Conservation (phyloP, 2,329 filamentous ascomycete genomes). For the Aquanectria penicillioides region DNA sequence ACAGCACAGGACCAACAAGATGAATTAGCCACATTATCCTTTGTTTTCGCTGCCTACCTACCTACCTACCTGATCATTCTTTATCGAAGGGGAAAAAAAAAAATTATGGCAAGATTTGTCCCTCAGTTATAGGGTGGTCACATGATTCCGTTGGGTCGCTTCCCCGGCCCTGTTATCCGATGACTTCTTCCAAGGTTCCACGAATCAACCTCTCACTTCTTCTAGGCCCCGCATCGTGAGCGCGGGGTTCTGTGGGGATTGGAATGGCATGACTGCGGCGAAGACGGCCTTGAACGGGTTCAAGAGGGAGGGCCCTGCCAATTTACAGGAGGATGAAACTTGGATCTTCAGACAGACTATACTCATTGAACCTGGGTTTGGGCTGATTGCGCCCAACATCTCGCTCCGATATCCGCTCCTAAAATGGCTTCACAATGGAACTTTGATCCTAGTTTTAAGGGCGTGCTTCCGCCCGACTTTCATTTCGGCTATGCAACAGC, state of each 20-base stretch:
- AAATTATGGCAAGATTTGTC: too few species aligned
- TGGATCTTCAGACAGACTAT: too few species aligned
- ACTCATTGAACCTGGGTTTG: too few species aligned
- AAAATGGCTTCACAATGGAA: constrained; percentile 16
- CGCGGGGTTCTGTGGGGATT: constrained; percentile 19
- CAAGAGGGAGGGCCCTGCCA: neutral
- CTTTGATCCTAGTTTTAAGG: constrained; percentile 18
- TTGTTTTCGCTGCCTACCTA: too few species aligned
- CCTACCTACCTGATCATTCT: too few species aligned
- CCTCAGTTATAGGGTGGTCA: too few species aligned
- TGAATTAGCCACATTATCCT: too few species aligned
- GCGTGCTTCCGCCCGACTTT: constrained; percentile 17
- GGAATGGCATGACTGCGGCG: neutral
- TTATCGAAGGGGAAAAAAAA: neutral
- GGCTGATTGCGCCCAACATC: neutral
- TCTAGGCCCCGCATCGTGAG: constrained; percentile 15
- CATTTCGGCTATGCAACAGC: constrained; percentile 24
- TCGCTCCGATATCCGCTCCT: neutral
- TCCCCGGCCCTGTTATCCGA: constrained; percentile 20
- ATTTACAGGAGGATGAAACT: too few species aligned
- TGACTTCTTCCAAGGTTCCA: neutral
- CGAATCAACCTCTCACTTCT: constrained; percentile 14
- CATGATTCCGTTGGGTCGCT: constrained; percentile 8
- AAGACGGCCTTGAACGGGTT: neutral
- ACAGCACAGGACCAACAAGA: too few species aligned